A percentile compares a stretch with the other conserved stretches of the same genome.
Conservation (phyloP, 768 basidiomycete genomes). For the Collybiopsis confluens region DNA sequence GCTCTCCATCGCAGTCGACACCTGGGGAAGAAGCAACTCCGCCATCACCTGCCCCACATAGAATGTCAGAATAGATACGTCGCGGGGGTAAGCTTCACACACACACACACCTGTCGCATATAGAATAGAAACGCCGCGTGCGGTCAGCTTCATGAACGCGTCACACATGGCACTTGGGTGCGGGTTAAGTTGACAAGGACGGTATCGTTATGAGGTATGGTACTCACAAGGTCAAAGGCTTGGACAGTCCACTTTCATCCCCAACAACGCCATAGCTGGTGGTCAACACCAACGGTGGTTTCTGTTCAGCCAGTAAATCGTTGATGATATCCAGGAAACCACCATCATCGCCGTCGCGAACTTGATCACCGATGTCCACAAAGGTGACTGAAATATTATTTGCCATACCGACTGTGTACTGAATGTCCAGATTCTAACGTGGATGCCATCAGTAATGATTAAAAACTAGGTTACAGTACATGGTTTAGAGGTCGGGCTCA, state of each 20-base stretch:
- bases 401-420: conserved; percentile 24
- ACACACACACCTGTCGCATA: conserved; percentile 33
- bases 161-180: conserved; percentile 1
- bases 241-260: conserved; percentile 27
- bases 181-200: neutral
- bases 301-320: neutral
- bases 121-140: conserved; percentile 37
- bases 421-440: conserved; percentile 14
- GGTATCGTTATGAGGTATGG: too few relatives aligned
- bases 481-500: conserved; percentile 13
- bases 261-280: conserved; percentile 47
- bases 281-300: conserved; percentile 37
- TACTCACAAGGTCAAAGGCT: conserved; percentile 1
- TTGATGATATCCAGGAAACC: conserved; percentile 14
- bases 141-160: conserved; percentile 30
- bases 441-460: neutral
- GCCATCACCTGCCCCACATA: too few relatives aligned
- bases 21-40: conserved; percentile 32
- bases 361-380: conserved; percentile 18
- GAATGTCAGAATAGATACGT: too few relatives aligned
- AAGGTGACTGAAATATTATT: conserved; percentile 21
- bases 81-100: too few relatives aligned
- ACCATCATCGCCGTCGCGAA: conserved; percentile 12
- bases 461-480: neutral
- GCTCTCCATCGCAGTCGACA: conserved; percentile 41